phyloP scores from a whole-genome alignment of 164 flowering plant species.

The Santalum album region DNA sequence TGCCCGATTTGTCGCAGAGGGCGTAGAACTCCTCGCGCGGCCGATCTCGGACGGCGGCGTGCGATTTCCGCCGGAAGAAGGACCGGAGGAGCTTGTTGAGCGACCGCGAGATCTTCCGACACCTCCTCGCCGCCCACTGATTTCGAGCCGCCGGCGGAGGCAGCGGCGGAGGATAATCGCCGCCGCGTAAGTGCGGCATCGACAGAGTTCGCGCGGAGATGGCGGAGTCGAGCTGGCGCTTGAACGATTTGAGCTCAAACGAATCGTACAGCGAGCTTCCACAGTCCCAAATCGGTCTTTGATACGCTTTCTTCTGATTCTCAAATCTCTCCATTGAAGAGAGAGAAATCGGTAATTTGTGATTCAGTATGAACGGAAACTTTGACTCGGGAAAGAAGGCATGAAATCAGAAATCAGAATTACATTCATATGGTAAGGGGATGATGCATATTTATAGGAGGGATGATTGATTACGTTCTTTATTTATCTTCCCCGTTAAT shows the following conservation, averaged over 20 bases:
- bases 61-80: slow-evolving; percentile 24
- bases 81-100: slow-evolving; percentile 41
- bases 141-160: background rate
- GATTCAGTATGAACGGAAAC: too few species aligned
- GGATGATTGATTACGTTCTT: too few species aligned
- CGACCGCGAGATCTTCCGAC: slow-evolving; percentile 53
- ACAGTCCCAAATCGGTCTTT: slow-evolving; percentile 75
- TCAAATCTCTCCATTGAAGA: too few species aligned
- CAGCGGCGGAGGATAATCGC: too few species aligned
- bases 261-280: slow-evolving; percentile 87
- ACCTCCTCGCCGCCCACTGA: slow-evolving; percentile 2
- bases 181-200: slow-evolving; percentile 55
- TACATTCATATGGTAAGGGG: too few species aligned
- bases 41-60: background rate
- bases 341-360: too few species aligned
- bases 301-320: too few species aligned
- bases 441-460: too few species aligned
- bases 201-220: slow-evolving; percentile 50
- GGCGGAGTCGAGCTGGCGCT: slow-evolving; percentile 69
- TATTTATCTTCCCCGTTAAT: too few species aligned
- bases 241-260: slow-evolving; percentile 75
- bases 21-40: slow-evolving; percentile 15
- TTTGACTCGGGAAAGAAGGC: too few species aligned
- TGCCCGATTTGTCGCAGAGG: slow-evolving; percentile 25
- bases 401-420: too few species aligned